These are phyloP conservation scores for Hanseniaspora sp. DNA, from an alignment of 1,139 yeast species.

Conservation along the genomic window DNA sequence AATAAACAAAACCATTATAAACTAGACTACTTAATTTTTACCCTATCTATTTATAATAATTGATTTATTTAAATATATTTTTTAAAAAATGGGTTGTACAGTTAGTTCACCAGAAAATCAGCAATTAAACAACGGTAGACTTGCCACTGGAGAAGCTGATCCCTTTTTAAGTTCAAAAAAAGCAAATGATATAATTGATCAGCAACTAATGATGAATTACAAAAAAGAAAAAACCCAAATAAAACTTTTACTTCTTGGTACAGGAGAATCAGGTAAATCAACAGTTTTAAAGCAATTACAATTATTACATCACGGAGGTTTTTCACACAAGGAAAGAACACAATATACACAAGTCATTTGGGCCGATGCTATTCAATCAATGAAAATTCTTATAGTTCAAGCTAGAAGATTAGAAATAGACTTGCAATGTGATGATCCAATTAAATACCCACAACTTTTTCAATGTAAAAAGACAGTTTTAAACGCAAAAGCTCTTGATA, in stretches of 20 bases:
- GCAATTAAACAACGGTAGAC: not conserved
- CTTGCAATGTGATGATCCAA: conserved; percentile 48
- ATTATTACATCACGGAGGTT: conserved; percentile 76
- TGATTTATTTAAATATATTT: too few relatives aligned
- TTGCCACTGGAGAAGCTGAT: conserved; percentile 38
- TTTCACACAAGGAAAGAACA: conserved; percentile 62
- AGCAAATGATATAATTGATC: conserved; percentile 60
- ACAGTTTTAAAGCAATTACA: conserved; percentile 91
- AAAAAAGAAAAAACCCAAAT: conserved; percentile 44
- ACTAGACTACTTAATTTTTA: not conserved
- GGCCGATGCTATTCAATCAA: conserved; percentile 83
- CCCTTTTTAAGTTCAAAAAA: conserved; percentile 41
- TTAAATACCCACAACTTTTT: conserved; percentile 35
- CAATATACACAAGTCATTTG: conserved; percentile 87
- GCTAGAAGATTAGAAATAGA: conserved; percentile 52
- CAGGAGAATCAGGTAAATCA: conserved; percentile 94
- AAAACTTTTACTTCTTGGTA: conserved; percentile 67
- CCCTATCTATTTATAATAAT: not conserved
- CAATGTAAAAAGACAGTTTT: conserved; percentile 41
- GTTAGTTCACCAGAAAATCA: conserved; percentile 40
- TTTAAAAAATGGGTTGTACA: conserved; percentile 49
- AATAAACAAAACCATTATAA: too few relatives aligned
- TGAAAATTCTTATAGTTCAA: conserved; percentile 69
- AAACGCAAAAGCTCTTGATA: conserved; percentile 48
- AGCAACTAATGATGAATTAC: conserved; percentile 44